Base-by-base conservation (phyloP, 768 basidiomycete genomes). In the Leccinum subgranulosum region DNA sequence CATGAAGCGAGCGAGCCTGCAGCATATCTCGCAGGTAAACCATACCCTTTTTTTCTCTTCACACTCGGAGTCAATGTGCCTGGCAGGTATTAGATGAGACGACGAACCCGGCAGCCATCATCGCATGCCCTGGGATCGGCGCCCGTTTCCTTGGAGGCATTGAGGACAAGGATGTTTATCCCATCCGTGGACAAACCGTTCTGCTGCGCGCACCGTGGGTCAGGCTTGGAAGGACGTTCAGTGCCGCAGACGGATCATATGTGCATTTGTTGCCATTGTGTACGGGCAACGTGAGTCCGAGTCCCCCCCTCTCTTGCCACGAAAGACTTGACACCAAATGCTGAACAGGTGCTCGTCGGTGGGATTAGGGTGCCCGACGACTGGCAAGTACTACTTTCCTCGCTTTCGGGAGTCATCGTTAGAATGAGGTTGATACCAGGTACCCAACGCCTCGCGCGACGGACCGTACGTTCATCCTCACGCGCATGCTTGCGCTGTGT, bases 101-200 rank as follows among this genome's bases (percentile, higher is more conserved):
- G 2, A 56, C 19, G 5, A 55, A 59, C 19, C 66, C 64, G 9
- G 59, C 27, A 2, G 89, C 84, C 0, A 66, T 93, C 1, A 69
- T 94, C 6, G 81, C 87, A 10, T 92, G 90, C 62, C 78, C 83
- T 0, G 92, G 92, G 0, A 70, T 94, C 21, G 83, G 83, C 3
- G 80, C 83, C 15, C 73, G 79, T 1, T 70, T 72, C 8, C 73
- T 84, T 1, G 82, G 82, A 10, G 80, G 81, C 6, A 76, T 84
- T 21, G 79, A 81, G 58, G 81, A 83, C 59, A 72, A 73, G 59
- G 73, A 75, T 34, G 67, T 81, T 33, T 77, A 77, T 60, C 80
- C 81, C 1, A 67, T 78, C 36, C 71, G 81, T 47, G 81, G 80
- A 15, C 80, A 81, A 62, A 77, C 76, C 6, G 71, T 77, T 14